These are phyloP conservation scores for Trichomonas vaginalis DNA, from an alignment of 208 protist genomes.

Conservation along the genomic window DNA sequence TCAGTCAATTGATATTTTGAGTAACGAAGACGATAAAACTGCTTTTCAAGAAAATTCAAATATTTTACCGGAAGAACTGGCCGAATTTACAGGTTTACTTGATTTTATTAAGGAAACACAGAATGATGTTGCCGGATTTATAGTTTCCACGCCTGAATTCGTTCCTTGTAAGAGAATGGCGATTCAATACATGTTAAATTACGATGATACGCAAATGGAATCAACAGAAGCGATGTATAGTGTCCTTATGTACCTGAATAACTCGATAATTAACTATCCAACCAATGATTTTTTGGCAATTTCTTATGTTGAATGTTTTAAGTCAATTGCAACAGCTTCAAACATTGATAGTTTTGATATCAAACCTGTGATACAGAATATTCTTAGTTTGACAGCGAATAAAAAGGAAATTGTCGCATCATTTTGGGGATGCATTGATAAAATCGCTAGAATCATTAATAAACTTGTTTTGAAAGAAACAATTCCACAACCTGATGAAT, in stretches of 20 bases:
- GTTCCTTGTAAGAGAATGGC: background rate
- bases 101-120: background rate
- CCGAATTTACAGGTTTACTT: too few relatives aligned
- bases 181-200: background rate
- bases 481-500: background rate
- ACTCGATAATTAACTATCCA: background rate
- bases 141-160: background rate
- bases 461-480: background rate
- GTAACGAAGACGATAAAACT: too few relatives aligned
- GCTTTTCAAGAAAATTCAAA: too few relatives aligned
- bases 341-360: background rate
- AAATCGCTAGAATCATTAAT: background rate
- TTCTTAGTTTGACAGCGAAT: background rate
- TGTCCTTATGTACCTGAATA: background rate
- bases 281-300: background rate
- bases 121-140: background rate
- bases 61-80: too few relatives aligned
- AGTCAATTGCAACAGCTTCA: background rate
- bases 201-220: background rate
- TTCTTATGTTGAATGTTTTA: background rate
- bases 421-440: background rate
- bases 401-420: background rate
- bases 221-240: background rate
- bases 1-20: too few relatives aligned
- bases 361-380: background rate